These are phyloP conservation scores for Pisolithus thermaeus DNA, from an alignment of 1,284 basidiomycete species.

Conservation along the genomic window DNA sequence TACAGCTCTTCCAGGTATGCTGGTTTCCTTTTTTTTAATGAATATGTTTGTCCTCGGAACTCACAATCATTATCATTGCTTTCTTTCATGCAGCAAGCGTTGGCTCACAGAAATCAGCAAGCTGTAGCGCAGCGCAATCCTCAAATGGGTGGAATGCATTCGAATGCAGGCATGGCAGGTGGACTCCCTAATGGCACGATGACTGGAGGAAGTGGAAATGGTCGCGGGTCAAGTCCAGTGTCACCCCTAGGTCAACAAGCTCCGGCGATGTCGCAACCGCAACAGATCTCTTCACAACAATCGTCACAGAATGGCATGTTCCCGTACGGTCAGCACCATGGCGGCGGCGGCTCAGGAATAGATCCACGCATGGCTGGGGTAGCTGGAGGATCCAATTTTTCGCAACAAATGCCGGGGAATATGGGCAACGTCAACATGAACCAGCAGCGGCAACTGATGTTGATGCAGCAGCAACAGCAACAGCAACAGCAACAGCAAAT, in stretches of 20 bases:
- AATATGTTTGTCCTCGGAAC: constrained; percentile 3
- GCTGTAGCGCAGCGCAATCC: constrained; percentile 17
- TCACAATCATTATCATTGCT: constrained; percentile 2
- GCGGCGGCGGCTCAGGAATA: constrained; percentile 11
- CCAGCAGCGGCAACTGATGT: constrained; percentile 38
- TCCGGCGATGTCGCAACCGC: constrained; percentile 26
- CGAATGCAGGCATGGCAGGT: constrained; percentile 15
- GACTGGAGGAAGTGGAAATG: constrained; percentile 8
- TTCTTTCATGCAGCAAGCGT: constrained; percentile 8
- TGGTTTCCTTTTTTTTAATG: neutral
- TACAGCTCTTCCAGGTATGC: constrained; percentile 49
- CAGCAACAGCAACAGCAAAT: constrained; percentile 36
- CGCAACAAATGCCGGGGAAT: constrained; percentile 26
- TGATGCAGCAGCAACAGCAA: constrained; percentile 36
- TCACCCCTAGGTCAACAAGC: constrained; percentile 25
- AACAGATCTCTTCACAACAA: constrained; percentile 22
- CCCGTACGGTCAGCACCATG: constrained; percentile 21
- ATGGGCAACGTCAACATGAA: constrained; percentile 30
- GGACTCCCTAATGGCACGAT: constrained; percentile 22
- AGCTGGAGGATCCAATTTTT: constrained; percentile 15
- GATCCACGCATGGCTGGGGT: constrained; percentile 23
- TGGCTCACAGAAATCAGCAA: constrained; percentile 16
- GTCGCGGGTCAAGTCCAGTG: constrained; percentile 20
- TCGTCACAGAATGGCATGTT: constrained; percentile 30
- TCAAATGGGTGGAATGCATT: constrained; percentile 25